These are phyloP conservation scores for Lactarius akahatsu DNA, from an alignment of 768 basidiomycete genomes.

Conservation along the genomic window DNA sequence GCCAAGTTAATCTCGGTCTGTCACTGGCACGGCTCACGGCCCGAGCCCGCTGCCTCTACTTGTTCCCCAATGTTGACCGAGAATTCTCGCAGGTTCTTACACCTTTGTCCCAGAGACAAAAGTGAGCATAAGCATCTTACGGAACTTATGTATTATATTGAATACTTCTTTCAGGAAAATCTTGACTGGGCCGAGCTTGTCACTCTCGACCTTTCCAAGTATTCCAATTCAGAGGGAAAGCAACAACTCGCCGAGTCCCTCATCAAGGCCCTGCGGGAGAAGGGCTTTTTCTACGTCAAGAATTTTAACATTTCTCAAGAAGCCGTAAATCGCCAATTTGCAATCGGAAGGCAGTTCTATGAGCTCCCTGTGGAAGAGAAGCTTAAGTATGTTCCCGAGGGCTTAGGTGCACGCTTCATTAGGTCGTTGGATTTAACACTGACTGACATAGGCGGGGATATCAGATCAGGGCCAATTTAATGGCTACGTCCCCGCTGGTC, in stretches of 20 bases:
- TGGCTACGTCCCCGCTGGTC: conserved; percentile 49
- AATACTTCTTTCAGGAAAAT: conserved; percentile 39
- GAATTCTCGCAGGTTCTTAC: conserved; percentile 36
- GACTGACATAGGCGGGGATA: neutral
- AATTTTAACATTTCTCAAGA: conserved; percentile 51
- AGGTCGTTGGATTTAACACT: neutral
- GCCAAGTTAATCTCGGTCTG: neutral
- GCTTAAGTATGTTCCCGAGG: conserved; percentile 43
- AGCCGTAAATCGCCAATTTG: conserved; percentile 49
- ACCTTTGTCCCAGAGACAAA: conserved; percentile 43
- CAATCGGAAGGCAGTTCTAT: conserved; percentile 48
- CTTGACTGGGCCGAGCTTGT: conserved; percentile 51
- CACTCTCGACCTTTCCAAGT: conserved; percentile 46
- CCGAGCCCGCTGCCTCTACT: neutral
- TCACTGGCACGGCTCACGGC: too few species aligned
- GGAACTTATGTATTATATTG: conserved; percentile 25
- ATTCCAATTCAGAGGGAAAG: conserved; percentile 43
- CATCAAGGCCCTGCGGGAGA: conserved; percentile 45
- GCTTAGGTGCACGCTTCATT: conserved; percentile 32
- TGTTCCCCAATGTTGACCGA: neutral
- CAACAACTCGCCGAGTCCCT: conserved; percentile 43
- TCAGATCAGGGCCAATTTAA: conserved; percentile 47
- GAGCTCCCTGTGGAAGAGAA: conserved; percentile 53
- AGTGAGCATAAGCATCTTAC: neutral
- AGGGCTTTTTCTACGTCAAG: conserved; percentile 54